phyloP scores from a whole-genome alignment of 805 yeast species.

The Groenewaldozyma salmanticensis region DNA sequence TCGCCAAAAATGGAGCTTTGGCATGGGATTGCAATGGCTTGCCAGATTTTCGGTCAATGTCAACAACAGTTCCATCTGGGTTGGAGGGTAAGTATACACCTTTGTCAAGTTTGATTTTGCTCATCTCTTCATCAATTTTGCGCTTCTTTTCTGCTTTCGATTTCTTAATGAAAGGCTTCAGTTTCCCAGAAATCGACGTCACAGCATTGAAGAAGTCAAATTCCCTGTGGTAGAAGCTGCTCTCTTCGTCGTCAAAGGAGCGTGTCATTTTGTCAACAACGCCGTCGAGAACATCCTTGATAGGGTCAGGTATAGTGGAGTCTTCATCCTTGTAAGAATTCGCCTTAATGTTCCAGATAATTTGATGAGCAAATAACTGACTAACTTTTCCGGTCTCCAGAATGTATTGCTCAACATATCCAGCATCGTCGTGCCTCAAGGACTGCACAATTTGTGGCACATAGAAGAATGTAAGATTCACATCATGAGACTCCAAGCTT shows the following conservation, averaged over 20 bases:
- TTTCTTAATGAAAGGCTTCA: constrained; percentile 88
- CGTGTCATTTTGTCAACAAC: constrained; percentile 57
- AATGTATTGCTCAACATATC: constrained; percentile 81
- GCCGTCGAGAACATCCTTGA: constrained; percentile 74
- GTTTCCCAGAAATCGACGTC: constrained; percentile 86
- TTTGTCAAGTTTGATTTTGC: constrained; percentile 54
- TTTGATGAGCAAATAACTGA: constrained; percentile 91
- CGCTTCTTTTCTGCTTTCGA: constrained; percentile 93
- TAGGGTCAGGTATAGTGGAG: constrained; percentile 61
- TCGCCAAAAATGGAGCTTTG: constrained; percentile 96
- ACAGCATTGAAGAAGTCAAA: constrained; percentile 85
- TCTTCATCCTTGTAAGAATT: constrained; percentile 89
- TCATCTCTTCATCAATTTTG: constrained; percentile 95
- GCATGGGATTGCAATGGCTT: constrained; percentile 96
- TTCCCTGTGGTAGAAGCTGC: constrained; percentile 65
- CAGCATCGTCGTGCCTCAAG: constrained; percentile 69
- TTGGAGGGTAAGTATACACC: constrained; percentile 93
- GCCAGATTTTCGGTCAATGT: constrained; percentile 86
- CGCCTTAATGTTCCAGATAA: constrained; percentile 96
- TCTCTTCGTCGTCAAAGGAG: constrained; percentile 52
- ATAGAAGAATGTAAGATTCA: constrained; percentile 82
- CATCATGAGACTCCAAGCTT: constrained; percentile 79
- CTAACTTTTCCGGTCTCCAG: constrained; percentile 87
- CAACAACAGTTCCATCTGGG: constrained; percentile 91
- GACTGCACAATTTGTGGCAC: constrained; percentile 97